A percentile compares a stretch with the other conserved stretches of the same genome.
phyloP scores from a whole-genome alignment of 495 filamentous ascomycete species.

The Xylaria palmicola region DNA sequence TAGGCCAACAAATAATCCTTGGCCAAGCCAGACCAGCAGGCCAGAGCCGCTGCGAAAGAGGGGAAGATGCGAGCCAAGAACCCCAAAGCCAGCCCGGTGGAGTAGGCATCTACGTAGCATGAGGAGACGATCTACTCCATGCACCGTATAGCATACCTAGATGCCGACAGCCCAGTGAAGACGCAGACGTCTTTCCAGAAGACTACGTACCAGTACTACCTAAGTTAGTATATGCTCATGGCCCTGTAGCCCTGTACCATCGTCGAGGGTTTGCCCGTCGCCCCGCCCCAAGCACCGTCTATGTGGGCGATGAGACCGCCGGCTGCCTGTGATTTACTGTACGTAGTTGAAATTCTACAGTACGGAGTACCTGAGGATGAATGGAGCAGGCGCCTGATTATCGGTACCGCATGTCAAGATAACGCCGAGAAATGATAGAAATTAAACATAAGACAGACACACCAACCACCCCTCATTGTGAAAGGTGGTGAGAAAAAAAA shows the following conservation, averaged over 20 bases:
- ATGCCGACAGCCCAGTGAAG: background rate
- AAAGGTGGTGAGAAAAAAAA: background rate
- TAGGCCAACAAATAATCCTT: slow-evolving; percentile 8
- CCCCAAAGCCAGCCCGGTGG: slow-evolving; percentile 4
- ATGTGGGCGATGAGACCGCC: background rate
- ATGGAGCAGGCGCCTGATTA: too few species aligned
- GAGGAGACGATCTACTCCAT: background rate
- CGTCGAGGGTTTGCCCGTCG: background rate
- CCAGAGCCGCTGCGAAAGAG: slow-evolving; percentile 10
- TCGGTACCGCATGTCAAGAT: too few species aligned
- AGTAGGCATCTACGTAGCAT: background rate
- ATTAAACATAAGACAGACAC: background rate
- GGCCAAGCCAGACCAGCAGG: slow-evolving; percentile 9
- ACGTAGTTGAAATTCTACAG: too few species aligned
- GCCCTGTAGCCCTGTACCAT: too few species aligned
- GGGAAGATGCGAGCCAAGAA: slow-evolving; percentile 17
- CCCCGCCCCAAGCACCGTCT: background rate
- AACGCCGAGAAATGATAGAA: too few species aligned
- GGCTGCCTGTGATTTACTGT: too few species aligned
- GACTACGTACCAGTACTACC: background rate
- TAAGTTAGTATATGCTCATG: too few species aligned
- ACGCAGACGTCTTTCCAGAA: background rate
- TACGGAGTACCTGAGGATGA: too few species aligned
- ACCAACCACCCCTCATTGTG: background rate
- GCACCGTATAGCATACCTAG: background rate